A percentile compares a stretch with the other conserved stretches of the same genome.
These are phyloP conservation scores for Globisporangium cystogenes DNA, from an alignment of 352 stramenopile species.

Conservation along the genomic window DNA sequence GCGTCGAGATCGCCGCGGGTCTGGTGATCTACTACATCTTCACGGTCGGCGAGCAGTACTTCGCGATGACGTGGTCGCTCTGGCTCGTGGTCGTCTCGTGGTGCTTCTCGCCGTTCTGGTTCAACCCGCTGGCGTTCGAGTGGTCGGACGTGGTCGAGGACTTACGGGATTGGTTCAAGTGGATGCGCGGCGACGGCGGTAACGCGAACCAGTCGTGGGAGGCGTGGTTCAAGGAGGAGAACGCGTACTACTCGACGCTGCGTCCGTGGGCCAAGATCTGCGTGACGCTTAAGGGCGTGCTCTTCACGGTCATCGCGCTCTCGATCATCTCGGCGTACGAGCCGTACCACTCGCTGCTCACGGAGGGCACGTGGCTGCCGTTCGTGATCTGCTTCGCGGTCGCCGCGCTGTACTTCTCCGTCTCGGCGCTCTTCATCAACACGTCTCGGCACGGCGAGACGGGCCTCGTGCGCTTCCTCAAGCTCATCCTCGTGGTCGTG, in stretches of 20 bases:
- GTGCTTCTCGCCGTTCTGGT: constrained; percentile 97
- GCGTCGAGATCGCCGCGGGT: constrained; percentile 87
- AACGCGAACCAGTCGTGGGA: constrained; percentile 93
- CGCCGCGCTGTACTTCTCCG: constrained; percentile 49
- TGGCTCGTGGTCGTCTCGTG: constrained; percentile 89
- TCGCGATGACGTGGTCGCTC: constrained; percentile 96
- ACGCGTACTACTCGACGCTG: constrained; percentile 90
- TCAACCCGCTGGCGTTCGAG: constrained; percentile 97
- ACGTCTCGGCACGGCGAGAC: constrained; percentile 50
- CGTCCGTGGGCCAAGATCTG: constrained; percentile 87
- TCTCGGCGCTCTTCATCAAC: constrained; percentile 60
- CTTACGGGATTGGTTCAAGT: constrained; percentile 88
- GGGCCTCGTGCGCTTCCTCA: constrained; percentile 63
- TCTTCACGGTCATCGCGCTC: constrained; percentile 86
- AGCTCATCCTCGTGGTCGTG: constrained; percentile 71
- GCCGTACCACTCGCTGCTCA: constrained; percentile 63
- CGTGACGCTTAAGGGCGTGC: constrained; percentile 84
- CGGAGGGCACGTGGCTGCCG: constrained; percentile 45
- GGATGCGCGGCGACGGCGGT: constrained; percentile 92
- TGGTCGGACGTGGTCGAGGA: constrained; percentile 93
- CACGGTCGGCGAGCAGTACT: constrained; percentile 94
- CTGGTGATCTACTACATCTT: constrained; percentile 94
- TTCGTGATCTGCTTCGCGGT: constrained; percentile 48
- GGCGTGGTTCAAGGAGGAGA: constrained; percentile 96
- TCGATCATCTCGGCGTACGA: constrained; percentile 78